Evolutionary conservation across 2,329 filamentous ascomycete species (phyloP).

Genomic region (Triangularia setosa): DNA sequence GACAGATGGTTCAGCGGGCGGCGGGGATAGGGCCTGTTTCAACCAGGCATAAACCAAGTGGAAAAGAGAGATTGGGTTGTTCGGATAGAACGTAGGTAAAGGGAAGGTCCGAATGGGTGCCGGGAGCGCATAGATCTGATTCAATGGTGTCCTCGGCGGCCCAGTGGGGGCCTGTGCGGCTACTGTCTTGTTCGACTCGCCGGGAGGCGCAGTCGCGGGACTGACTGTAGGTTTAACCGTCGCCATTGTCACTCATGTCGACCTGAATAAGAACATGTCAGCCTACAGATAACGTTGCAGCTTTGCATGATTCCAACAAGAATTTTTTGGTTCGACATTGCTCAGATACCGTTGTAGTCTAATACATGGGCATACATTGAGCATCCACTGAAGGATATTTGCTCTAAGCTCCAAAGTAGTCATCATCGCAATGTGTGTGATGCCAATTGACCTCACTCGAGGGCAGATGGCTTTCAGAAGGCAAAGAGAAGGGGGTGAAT

Average conservation of each 20-base stretch:
- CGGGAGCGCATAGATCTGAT: slow-evolving; percentile 76
- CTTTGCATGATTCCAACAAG: not conserved
- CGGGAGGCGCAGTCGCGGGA: not conserved
- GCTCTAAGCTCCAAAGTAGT: slow-evolving; percentile 57
- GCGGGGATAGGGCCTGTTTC: slow-evolving; percentile 65
- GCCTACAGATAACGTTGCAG: slow-evolving; percentile 6
- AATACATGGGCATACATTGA: slow-evolving; percentile 63
- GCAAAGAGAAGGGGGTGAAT: not conserved
- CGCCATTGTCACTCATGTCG: slow-evolving; percentile 4
- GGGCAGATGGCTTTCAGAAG: not conserved
- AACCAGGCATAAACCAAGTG: slow-evolving; percentile 76
- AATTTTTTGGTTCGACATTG: slow-evolving; percentile 24
- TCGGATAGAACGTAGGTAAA: slow-evolving; percentile 82
- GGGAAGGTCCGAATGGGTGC: slow-evolving; percentile 79
- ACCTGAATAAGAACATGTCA: slow-evolving; percentile 2
- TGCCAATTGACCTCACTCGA: slow-evolving; percentile 1
- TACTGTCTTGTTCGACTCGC: not conserved
- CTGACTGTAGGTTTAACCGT: not conserved
- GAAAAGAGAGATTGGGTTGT: slow-evolving; percentile 84
- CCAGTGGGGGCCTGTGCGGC: not conserved
- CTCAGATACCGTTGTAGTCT: slow-evolving; percentile 99
- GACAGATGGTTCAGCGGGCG: slow-evolving; percentile 59
- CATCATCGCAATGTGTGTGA: slow-evolving; percentile 51
- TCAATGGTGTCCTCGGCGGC: slow-evolving; percentile 37
- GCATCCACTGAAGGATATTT: slow-evolving; percentile 51